These are phyloP conservation scores for Yarrowia sp. DNA, from an alignment of 805 yeast genomes.

Conservation along the genomic window DNA sequence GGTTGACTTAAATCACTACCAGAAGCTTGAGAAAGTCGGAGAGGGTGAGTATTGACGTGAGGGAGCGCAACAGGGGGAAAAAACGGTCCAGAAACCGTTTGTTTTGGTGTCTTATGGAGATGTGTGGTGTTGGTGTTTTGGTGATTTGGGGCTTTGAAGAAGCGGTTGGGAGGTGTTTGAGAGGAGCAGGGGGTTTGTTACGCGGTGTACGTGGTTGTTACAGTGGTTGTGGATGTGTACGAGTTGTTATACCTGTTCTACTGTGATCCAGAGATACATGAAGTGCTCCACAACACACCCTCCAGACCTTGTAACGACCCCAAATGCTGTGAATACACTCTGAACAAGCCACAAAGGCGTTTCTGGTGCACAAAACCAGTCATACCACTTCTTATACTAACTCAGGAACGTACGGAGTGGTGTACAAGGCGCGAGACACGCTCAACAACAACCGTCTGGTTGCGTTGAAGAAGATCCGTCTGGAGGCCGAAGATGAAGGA, in stretches of 20 bases:
- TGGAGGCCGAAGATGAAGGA: constrained; percentile 97
- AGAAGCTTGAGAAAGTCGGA: constrained; percentile 92
- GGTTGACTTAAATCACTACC: constrained; percentile 90
- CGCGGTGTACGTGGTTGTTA: no score
- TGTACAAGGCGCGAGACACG: constrained; percentile 89
- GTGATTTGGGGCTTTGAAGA: not conserved
- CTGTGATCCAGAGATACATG: no score
- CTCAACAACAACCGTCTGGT: constrained; percentile 90
- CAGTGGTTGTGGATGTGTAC: no score
- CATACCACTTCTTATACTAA: not conserved
- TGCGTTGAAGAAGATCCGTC: constrained; percentile 89
- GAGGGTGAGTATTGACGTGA: constrained; percentile 59
- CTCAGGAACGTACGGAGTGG: constrained; percentile 91
- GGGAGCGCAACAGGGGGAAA: not conserved
- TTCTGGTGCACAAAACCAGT: no score
- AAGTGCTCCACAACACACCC: no score
- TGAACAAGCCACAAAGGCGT: no score
- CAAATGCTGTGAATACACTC: no score
- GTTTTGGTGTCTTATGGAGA: not conserved
- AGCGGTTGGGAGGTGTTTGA: no score
- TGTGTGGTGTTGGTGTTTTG: not conserved
- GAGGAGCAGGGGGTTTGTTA: no score
- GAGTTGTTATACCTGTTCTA: no score
- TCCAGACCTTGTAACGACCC: no score
- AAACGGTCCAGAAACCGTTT: not conserved